Evolutionary conservation across 106 monocot genomes (phyloP).

Genomic region (Phalaenopsis equestris): DNA sequence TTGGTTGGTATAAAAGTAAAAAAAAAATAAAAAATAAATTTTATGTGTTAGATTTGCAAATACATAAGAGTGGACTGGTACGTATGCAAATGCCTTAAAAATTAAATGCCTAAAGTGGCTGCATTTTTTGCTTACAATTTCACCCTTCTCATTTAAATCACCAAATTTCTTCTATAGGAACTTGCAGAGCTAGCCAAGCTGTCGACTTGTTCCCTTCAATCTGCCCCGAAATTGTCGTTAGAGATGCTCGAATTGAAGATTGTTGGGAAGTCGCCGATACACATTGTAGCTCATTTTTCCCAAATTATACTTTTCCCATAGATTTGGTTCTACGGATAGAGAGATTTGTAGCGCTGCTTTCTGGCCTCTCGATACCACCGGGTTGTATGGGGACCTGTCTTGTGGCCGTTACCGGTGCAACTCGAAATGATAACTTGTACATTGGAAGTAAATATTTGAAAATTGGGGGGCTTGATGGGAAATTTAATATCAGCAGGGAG

Average conservation of each 20-base stretch:
- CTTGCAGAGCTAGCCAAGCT: conserved; percentile 45
- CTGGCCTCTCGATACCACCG: conserved; percentile 65
- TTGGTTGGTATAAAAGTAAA: no score
- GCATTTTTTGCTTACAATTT: neutral
- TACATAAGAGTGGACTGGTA: no score
- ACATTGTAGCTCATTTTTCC: conserved; percentile 91
- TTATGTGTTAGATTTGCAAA: no score
- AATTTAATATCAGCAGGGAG: conserved; percentile 34
- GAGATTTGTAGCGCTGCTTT: conserved; percentile 56
- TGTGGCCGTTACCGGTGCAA: conserved; percentile 46
- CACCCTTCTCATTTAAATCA: neutral
- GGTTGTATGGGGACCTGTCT: conserved; percentile 72
- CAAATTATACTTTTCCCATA: conserved; percentile 61
- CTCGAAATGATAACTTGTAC: conserved; percentile 22
- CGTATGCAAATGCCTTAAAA: no score
- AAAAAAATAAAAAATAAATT: no score
- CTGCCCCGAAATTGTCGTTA: conserved; percentile 51
- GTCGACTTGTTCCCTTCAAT: conserved; percentile 55
- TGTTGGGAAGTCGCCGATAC: conserved; percentile 99
- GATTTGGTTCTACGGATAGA: conserved; percentile 67
- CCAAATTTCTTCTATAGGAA: conserved; percentile 22
- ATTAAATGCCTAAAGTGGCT: neutral
- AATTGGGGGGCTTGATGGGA: conserved; percentile 33
- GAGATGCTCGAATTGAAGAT: conserved; percentile 78
- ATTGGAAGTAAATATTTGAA: conserved; percentile 37